Conservation (phyloP, 164 flowering plant species). For the Aristolochia californica region DNA sequence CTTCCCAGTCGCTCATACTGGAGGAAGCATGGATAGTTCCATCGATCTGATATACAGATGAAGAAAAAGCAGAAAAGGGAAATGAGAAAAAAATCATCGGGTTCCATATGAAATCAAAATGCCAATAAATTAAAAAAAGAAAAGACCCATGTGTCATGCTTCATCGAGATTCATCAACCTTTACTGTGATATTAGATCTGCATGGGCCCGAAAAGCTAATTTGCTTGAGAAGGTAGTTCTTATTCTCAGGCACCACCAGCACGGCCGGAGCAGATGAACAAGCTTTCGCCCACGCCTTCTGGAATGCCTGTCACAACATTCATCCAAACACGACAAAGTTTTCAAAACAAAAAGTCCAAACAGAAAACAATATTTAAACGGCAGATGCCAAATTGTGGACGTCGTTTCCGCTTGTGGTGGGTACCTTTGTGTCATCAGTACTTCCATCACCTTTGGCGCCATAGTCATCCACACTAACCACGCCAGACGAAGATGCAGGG, state of each 20-base stretch:
- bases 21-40: constrained; percentile 61
- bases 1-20: constrained; percentile 36
- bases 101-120: no score
- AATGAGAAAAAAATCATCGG: no score
- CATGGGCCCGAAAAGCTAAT: constrained; percentile 71
- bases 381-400: no score
- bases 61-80: no score
- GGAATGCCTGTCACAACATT: constrained; percentile 42
- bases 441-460: constrained; percentile 12
- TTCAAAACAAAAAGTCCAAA: no score
- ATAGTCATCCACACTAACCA: constrained; percentile 7
- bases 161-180: no score
- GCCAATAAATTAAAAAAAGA: no score
- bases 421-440: constrained; percentile 8
- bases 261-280: constrained; percentile 38
- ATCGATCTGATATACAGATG: constrained; percentile 35
- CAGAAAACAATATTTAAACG: no score
- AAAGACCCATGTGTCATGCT: no score
- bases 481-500: no score
- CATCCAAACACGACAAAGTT: no score
- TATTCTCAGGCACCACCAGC: constrained; percentile 41
- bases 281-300: constrained; percentile 56
- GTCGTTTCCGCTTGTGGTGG: no score
- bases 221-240: constrained; percentile 47
- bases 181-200: constrained; percentile 36